Conservation (phyloP, 768 basidiomycete genomes). For the Lentinula raphanica region DNA sequence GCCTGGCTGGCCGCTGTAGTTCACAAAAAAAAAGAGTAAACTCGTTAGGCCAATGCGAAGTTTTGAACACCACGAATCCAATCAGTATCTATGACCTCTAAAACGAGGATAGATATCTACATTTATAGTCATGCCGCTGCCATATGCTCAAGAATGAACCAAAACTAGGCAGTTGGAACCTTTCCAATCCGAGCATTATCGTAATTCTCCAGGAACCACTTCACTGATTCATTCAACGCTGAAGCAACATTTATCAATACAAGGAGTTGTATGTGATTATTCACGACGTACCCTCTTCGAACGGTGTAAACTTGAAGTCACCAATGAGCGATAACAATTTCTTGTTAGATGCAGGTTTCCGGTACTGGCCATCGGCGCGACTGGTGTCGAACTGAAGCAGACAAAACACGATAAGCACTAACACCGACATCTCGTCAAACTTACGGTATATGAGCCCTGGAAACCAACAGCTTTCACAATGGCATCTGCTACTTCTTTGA, state of each 20-base stretch:
- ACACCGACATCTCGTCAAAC: conserved; percentile 15
- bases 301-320: conserved; percentile 87
- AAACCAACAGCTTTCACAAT: conserved; percentile 83
- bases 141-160: too few relatives aligned
- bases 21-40: too few relatives aligned
- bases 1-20: too few relatives aligned
- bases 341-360: conserved; percentile 92
- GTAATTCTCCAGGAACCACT: conserved; percentile 87
- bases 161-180: not conserved
- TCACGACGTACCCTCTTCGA: conserved; percentile 71
- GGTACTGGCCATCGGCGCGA: conserved; percentile 88
- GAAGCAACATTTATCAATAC: not conserved
- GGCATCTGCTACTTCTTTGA: conserved; percentile 86
- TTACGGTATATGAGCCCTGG: conserved; percentile 67
- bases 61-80: too few relatives aligned
- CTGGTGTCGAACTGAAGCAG: conserved; percentile 69
- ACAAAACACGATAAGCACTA: not conserved
- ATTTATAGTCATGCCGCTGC: too few relatives aligned
- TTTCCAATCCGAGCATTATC: conserved; percentile 58
- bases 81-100: too few relatives aligned
- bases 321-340: conserved; percentile 76
- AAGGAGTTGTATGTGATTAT: too few relatives aligned
- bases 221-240: conserved; percentile 75
- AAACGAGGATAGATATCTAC: too few relatives aligned
- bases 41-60: too few relatives aligned